phyloP scores from a whole-genome alignment of 371 early-diverging fungal species.

The Parasitella parasitica region DNA sequence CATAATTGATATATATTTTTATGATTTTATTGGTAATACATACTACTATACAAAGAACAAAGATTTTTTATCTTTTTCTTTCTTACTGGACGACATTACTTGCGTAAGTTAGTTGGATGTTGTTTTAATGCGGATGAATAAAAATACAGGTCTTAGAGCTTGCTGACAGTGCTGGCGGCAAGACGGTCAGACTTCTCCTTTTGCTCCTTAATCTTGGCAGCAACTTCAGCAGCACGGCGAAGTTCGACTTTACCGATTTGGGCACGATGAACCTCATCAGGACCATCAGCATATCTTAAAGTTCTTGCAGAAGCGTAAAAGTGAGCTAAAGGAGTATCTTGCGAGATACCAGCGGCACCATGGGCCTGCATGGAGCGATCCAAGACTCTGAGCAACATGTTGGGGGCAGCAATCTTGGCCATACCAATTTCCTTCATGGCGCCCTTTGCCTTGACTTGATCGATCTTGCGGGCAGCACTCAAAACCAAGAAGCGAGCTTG shows the following conservation, averaged over 20 bases:
- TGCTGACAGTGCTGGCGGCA: constrained; percentile 11
- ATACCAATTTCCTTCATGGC: constrained; percentile 92
- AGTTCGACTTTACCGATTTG: constrained; percentile 50
- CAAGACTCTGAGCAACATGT: constrained; percentile 67
- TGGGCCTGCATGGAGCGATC: constrained; percentile 91
- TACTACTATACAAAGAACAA: background rate
- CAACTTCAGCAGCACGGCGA: constrained; percentile 43
- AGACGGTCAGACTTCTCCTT: constrained; percentile 32
- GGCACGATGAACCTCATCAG: constrained; percentile 39
- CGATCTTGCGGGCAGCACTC: constrained; percentile 88
- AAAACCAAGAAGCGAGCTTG: constrained; percentile 87
- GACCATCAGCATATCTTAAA: constrained; percentile 89
- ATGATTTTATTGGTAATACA: background rate
- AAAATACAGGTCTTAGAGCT: constrained; percentile 6
- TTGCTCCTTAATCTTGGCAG: constrained; percentile 30
- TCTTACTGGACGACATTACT: background rate
- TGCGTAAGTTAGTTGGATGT: background rate
- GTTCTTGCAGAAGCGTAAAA: constrained; percentile 84
- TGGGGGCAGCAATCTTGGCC: constrained; percentile 89
- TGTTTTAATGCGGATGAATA: background rate
- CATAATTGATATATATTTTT: background rate
- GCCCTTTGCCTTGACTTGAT: constrained; percentile 81
- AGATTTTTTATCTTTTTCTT: background rate
- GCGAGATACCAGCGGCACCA: constrained; percentile 90
- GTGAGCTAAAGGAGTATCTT: constrained; percentile 83